Evolutionary conservation across 768 basidiomycete species (phyloP).

Genomic region (Suillus spraguei): DNA sequence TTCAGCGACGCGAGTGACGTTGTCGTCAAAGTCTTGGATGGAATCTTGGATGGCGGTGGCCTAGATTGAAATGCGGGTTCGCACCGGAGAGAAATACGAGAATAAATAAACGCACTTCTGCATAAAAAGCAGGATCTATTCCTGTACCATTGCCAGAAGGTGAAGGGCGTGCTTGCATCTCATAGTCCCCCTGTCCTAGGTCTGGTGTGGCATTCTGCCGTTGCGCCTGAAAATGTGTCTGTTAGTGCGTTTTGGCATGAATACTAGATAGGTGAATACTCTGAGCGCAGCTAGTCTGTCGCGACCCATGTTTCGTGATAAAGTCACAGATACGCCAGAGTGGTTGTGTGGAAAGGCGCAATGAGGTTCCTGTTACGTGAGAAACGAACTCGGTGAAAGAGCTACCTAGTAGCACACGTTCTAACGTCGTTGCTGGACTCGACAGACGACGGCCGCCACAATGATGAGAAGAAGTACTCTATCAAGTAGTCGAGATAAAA

Average conservation of each 20-base stretch:
- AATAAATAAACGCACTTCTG: slow-evolving; percentile 25
- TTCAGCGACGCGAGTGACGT: slow-evolving; percentile 48
- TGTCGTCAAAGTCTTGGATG: slow-evolving; percentile 45
- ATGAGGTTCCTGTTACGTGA: slow-evolving; percentile 1
- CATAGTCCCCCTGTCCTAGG: slow-evolving; percentile 25
- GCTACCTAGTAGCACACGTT: background rate
- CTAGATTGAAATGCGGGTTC: slow-evolving; percentile 27
- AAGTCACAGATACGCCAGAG: slow-evolving; percentile 2
- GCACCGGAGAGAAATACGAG: background rate
- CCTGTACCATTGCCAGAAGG: slow-evolving; percentile 14
- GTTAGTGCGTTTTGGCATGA: slow-evolving; percentile 50
- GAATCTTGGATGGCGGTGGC: slow-evolving; percentile 52
- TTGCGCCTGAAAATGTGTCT: slow-evolving; percentile 63
- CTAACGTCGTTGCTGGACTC: background rate
- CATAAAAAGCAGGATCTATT: slow-evolving; percentile 31
- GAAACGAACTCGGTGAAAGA: background rate
- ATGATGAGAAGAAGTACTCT: background rate
- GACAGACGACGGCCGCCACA: background rate
- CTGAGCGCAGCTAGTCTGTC: slow-evolving; percentile 86
- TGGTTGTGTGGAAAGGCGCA: background rate
- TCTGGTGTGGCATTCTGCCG: slow-evolving; percentile 48
- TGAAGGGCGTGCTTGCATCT: slow-evolving; percentile 25
- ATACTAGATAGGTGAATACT: slow-evolving; percentile 64
- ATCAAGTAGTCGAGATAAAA: background rate
- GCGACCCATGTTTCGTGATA: slow-evolving; percentile 46